Conservation (phyloP, 345 rosid species). For the Gossypium sturtianum region DNA sequence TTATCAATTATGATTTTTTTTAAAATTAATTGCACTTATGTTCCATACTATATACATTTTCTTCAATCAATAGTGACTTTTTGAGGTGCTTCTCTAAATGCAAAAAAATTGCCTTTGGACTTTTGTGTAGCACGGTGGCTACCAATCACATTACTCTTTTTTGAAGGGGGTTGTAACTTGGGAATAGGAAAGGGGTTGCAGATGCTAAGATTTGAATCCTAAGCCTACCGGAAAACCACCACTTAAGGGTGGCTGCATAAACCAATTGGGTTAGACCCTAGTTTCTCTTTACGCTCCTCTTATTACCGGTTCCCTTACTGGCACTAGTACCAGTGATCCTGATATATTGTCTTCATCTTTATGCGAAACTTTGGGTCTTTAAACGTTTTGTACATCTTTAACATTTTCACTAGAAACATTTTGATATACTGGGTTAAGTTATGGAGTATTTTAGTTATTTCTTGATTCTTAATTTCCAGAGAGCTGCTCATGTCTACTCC, state of each 20-base stretch:
- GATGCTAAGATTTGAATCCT: not conserved
- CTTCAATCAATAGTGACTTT: slow-evolving; percentile 15
- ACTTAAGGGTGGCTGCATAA: not conserved
- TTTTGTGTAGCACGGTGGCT: not conserved
- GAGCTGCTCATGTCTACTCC: slow-evolving; percentile 87
- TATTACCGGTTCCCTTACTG: slow-evolving; percentile 24
- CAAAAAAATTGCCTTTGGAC: not conserved
- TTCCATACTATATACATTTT: not conserved
- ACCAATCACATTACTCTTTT: not conserved
- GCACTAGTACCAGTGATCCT: slow-evolving; percentile 1
- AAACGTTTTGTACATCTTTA: not conserved
- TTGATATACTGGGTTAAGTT: not conserved
- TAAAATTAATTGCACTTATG: not conserved
- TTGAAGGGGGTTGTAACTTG: not conserved
- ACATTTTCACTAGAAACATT: not conserved
- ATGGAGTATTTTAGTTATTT: not conserved
- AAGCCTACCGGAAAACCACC: not conserved
- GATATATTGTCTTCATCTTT: not conserved
- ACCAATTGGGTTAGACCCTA: not conserved
- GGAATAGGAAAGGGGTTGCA: not conserved
- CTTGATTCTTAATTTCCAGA: slow-evolving; percentile 34
- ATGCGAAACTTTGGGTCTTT: not conserved
- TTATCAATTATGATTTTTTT: not conserved
- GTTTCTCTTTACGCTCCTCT: not conserved
- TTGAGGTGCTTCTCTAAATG: not conserved